Percentiles rank a stretch among this genome's conserved stretches.
Evolutionary conservation across 2,329 filamentous ascomycete genomes (phyloP).

Genomic region (Ploettnerulaceae sp.): DNA sequence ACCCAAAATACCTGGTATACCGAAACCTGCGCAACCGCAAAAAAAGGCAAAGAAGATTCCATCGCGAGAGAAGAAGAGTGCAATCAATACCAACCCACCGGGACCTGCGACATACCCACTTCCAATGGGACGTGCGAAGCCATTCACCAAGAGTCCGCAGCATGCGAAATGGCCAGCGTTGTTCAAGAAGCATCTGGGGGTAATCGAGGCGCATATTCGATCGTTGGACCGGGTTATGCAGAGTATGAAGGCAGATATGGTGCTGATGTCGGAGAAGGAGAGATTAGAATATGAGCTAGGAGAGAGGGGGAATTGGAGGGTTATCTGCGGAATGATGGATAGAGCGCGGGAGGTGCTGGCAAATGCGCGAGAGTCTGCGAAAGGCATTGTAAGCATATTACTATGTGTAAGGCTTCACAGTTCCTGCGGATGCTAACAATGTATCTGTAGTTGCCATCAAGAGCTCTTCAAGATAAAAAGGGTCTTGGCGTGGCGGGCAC

Average conservation of each 20-base stretch:
- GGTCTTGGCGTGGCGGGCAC: slow-evolving; percentile 22
- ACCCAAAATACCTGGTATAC: slow-evolving; percentile 7
- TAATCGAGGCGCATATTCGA: slow-evolving; percentile 28
- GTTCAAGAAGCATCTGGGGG: slow-evolving; percentile 27
- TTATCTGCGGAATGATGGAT: slow-evolving; percentile 27
- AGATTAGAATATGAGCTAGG: slow-evolving; percentile 24
- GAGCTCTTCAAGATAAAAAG: slow-evolving; percentile 21
- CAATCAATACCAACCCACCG: neutral
- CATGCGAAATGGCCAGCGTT: slow-evolving; percentile 36
- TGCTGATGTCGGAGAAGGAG: slow-evolving; percentile 20
- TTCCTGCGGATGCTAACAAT: neutral
- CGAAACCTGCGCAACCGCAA: slow-evolving; percentile 7
- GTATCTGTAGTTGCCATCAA: slow-evolving; percentile 16
- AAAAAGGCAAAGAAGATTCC: slow-evolving; percentile 14
- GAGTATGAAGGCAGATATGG: slow-evolving; percentile 20
- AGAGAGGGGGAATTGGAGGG: slow-evolving; percentile 26
- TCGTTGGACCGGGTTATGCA: slow-evolving; percentile 22
- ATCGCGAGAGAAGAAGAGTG: slow-evolving; percentile 3
- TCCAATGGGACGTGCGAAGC: slow-evolving; percentile 12
- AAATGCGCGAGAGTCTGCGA: slow-evolving; percentile 18
- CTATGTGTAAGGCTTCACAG: neutral
- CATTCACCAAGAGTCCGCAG: slow-evolving; percentile 18
- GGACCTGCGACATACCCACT: slow-evolving; percentile 1
- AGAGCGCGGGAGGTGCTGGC: slow-evolving; percentile 19
- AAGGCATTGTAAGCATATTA: slow-evolving; percentile 25